Evolutionary conservation across 2,329 filamentous ascomycete genomes (phyloP).

Genomic region (Diaporthe ilicicola): DNA sequence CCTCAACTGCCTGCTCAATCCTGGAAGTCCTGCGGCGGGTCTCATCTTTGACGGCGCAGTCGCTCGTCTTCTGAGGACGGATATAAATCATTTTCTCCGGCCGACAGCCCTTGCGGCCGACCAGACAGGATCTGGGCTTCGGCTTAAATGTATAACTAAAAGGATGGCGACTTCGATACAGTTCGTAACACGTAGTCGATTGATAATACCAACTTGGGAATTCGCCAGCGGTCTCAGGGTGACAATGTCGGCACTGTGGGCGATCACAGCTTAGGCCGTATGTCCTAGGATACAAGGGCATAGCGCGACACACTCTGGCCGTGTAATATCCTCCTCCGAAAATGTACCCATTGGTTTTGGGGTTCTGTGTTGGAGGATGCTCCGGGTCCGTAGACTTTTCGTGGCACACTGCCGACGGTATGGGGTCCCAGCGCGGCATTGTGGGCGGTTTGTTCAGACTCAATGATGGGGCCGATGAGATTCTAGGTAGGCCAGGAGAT

Average conservation of each 20-base stretch:
- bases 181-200: rapidly evolving
- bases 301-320: background rate
- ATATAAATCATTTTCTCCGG: slow-evolving; percentile 3
- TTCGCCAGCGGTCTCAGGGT: background rate
- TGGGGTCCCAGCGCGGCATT: slow-evolving; percentile 13
- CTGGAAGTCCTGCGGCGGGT: background rate
- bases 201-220: background rate
- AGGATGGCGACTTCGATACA: no score
- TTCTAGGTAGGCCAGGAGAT: background rate
- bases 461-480: background rate
- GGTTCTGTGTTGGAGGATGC: background rate
- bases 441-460: background rate
- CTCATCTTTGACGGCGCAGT: background rate
- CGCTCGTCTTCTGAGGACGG: background rate
- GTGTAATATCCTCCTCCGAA: background rate
- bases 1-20: background rate
- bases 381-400: background rate
- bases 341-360: background rate
- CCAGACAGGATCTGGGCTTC: background rate
- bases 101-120: background rate
- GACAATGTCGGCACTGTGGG: background rate
- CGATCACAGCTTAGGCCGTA: background rate
- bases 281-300: slow-evolving; percentile 2
- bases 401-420: background rate
- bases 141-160: background rate